These are phyloP conservation scores for Nicotiana noctiflora DNA, from an alignment of 257 asterid species.

Conservation along the genomic window DNA sequence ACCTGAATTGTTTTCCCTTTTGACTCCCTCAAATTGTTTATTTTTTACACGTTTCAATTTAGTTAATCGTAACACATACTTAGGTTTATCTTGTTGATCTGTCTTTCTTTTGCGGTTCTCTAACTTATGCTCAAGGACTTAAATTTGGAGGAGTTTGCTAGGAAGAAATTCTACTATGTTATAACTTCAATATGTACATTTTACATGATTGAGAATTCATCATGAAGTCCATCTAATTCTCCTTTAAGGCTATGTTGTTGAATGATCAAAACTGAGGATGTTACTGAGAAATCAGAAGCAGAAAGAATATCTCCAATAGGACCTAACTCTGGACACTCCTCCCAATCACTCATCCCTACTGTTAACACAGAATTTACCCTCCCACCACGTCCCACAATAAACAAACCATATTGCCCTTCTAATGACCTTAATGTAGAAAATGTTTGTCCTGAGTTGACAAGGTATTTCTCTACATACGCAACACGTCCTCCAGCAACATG, in stretches of 20 bases:
- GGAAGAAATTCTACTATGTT: not conserved
- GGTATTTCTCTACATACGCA: constrained; percentile 84
- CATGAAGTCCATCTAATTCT: constrained; percentile 83
- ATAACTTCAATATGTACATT: not conserved
- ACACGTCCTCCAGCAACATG: constrained; percentile 86
- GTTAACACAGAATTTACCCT: constrained; percentile 72
- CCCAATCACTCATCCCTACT: constrained; percentile 96
- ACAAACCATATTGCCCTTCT: constrained; percentile 78
- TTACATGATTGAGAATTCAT: constrained; percentile 83
- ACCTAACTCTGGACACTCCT: constrained; percentile 93
- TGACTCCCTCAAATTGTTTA: not conserved
- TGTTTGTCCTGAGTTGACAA: constrained; percentile 78
- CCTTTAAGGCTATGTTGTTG: constrained; percentile 82
- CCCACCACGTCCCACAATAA: constrained; percentile 85
- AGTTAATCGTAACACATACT: not conserved
- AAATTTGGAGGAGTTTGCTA: not conserved
- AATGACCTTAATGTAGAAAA: constrained; percentile 67
- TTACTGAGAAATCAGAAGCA: constrained; percentile 67
- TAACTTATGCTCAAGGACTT: not conserved
- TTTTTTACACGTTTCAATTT: not conserved
- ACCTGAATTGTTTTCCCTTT: not conserved
- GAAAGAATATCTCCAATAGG: constrained; percentile 89
- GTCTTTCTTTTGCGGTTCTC: not conserved
- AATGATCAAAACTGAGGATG: constrained; percentile 75
- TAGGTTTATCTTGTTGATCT: not conserved